Evolutionary conservation across 345 rosid species (phyloP), one percentile per base, ranked within the genome.

Genomic region (Aegle marmelos): DNA sequence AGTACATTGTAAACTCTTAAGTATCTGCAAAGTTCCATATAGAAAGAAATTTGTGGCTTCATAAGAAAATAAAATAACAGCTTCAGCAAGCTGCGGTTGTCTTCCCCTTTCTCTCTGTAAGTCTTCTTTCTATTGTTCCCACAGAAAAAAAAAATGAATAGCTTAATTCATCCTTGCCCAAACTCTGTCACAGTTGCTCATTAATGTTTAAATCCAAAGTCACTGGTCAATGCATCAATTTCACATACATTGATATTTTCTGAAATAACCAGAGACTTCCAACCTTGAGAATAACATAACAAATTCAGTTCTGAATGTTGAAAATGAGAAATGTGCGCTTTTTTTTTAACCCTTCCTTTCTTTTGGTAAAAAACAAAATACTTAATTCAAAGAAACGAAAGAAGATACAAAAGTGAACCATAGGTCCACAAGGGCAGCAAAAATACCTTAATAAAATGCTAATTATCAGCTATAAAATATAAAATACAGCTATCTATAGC

Each of bases 11-110:
- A 68, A 71, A 75, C 74, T 74, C 57, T 72, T 75, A 64, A 41
- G 36, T 36, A 70, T 30, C 63, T 73, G 68, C 28, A 39, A 82
- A 65, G 30, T 39, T 59, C 70, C 82, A 73, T 10, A 76, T 13
- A 37, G 75, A 53, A 73, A 33, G 67, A 62, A 61, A 30, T 62
- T 62, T 30, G 36, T 45, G 70, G 69, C 10, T 66, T 9, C 22
- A 57, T 25, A 64, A 14, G 79, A 61, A 67, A 71, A 27, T 79
- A 25, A 48, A 76, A 10, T 72, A 82, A 80, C 30, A 57, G 14
- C 24, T 77, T 72, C 56, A 57, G 73, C 58, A 36, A 71, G 34
- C 58, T 56, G 31, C 50, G 59, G 60, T 22, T 71, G 41, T 31
- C 61, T 37, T 57, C 14, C 17, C 66, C 0, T 31, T 17, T 41